phyloP scores from a whole-genome alignment of 805 yeast species.

The Dipodascus geniculatus region DNA sequence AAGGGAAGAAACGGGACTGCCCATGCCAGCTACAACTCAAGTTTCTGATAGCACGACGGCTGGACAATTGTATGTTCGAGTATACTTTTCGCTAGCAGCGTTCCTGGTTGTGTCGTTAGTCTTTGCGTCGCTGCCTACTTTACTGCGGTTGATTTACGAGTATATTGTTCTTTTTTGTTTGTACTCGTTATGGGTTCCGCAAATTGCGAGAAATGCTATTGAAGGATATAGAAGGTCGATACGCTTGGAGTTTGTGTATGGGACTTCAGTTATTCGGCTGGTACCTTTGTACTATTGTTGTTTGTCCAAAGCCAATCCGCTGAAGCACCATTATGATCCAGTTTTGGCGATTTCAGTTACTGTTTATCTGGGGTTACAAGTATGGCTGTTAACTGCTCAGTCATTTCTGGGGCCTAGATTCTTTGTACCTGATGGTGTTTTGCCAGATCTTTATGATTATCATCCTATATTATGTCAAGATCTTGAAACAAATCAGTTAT shows the following conservation, averaged over 20 bases:
- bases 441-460: conserved; percentile 78
- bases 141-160: conserved; percentile 45
- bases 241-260: conserved; percentile 60
- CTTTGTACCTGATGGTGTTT: conserved; percentile 60
- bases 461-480: conserved; percentile 52
- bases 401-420: conserved; percentile 66
- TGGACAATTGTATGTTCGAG: conserved; percentile 46
- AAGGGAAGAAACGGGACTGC: conserved; percentile 24
- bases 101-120: conserved; percentile 46
- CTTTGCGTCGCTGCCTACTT: conserved; percentile 51
- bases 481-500: no score
- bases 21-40: background rate
- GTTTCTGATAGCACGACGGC: conserved; percentile 37
- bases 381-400: conserved; percentile 48
- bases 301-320: conserved; percentile 41
- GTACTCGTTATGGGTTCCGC: conserved; percentile 83
- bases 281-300: conserved; percentile 57
- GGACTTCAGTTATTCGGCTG: conserved; percentile 50
- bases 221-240: conserved; percentile 59
- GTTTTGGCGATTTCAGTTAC: conserved; percentile 35
- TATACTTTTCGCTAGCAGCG: conserved; percentile 39
- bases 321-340: conserved; percentile 56
- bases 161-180: conserved; percentile 37
- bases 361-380: conserved; percentile 53
- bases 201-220: conserved; percentile 62